These are phyloP conservation scores for Eutypa lata DNA, from an alignment of 2,329 filamentous ascomycete genomes.

Conservation along the genomic window DNA sequence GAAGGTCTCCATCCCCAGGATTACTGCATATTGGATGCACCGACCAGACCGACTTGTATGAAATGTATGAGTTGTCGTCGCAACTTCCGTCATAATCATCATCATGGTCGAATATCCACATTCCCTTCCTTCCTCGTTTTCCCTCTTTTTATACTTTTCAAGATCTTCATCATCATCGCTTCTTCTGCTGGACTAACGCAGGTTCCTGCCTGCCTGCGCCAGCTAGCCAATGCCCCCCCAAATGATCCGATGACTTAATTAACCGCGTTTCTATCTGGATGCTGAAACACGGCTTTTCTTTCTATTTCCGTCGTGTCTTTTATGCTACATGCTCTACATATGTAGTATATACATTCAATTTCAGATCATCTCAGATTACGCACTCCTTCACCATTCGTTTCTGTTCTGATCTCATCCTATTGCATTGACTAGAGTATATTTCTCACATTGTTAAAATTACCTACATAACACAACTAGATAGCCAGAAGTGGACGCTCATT, in stretches of 20 bases:
- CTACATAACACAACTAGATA: not conserved
- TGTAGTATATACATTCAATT: not conserved
- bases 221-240: not conserved
- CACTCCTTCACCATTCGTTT: not conserved
- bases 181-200: not conserved
- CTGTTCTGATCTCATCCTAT: not conserved
- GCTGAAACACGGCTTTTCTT: not conserved
- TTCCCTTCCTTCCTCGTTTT: too few species aligned
- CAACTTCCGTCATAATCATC: too few species aligned
- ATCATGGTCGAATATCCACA: too few species aligned
- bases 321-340: not conserved
- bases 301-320: not conserved
- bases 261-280: not conserved
- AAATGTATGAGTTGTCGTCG: too few species aligned
- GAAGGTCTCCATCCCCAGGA: not conserved
- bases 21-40: too few species aligned
- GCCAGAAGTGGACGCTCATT: not conserved
- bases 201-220: not conserved
- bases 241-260: not conserved
- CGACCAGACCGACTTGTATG: too few species aligned
- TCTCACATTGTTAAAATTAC: not conserved
- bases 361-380: not conserved
- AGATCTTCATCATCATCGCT: not conserved
- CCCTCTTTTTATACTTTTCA: not conserved
- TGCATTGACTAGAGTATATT: not conserved